Evolutionary conservation across 805 yeast genomes (phyloP).

Genomic region (Cyberlindnera xishuangbannaensis): DNA sequence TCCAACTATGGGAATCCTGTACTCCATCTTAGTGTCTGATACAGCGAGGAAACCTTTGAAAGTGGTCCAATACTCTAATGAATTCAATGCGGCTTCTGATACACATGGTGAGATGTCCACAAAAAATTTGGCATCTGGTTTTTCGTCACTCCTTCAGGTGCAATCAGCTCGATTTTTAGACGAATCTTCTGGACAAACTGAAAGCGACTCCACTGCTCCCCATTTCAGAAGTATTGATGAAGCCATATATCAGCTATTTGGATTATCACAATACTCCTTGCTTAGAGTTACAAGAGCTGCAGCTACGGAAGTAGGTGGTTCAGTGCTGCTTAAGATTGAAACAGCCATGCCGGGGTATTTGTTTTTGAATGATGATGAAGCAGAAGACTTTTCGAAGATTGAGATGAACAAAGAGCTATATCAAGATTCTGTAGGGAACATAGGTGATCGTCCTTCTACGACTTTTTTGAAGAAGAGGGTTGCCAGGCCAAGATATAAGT

Average conservation of each 20-base stretch:
- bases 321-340: slow-evolving; percentile 47
- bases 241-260: slow-evolving; percentile 40
- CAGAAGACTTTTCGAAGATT: slow-evolving; percentile 18
- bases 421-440: slow-evolving; percentile 21
- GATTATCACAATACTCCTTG: slow-evolving; percentile 36
- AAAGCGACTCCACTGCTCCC: slow-evolving; percentile 21
- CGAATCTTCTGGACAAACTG: slow-evolving; percentile 20
- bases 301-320: slow-evolving; percentile 45
- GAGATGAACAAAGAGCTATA: slow-evolving; percentile 17
- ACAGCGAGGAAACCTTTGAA: slow-evolving; percentile 20
- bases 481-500: slow-evolving; percentile 58
- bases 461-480: slow-evolving; percentile 49
- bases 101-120: slow-evolving; percentile 21
- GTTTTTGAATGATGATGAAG: slow-evolving; percentile 44
- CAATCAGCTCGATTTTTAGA: slow-evolving; percentile 19
- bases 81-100: slow-evolving; percentile 4
- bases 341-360: slow-evolving; percentile 49
- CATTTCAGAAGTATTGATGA: slow-evolving; percentile 37
- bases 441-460: slow-evolving; percentile 40
- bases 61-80: slow-evolving; percentile 20
- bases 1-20: slow-evolving; percentile 38
- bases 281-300: slow-evolving; percentile 52
- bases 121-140: slow-evolving; percentile 18
- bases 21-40: slow-evolving; percentile 35
- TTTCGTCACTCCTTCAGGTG: slow-evolving; percentile 19